Evolutionary conservation across 2,329 filamentous ascomycete genomes (phyloP).

Genomic region (Nannizziopsis barbatae): DNA sequence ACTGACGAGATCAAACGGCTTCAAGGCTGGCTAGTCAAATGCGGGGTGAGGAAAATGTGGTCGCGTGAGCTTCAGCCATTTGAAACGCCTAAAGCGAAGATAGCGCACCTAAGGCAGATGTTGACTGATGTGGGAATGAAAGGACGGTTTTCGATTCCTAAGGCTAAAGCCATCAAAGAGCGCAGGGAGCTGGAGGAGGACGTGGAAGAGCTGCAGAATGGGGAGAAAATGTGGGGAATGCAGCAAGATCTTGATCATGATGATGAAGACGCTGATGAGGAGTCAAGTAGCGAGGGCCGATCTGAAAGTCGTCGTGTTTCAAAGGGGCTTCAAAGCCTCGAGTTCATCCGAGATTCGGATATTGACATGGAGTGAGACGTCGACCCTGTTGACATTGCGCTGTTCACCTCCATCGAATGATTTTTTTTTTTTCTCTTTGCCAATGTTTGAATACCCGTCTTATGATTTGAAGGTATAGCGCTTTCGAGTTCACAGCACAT

Average conservation of each 20-base stretch:
- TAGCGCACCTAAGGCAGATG: conserved; percentile 67
- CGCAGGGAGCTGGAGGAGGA: conserved; percentile 72
- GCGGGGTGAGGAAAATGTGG: conserved; percentile 89
- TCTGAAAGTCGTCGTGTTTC: conserved; percentile 28
- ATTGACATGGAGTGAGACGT: conserved; percentile 44
- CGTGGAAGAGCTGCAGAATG: conserved; percentile 71
- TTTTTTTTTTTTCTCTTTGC: background rate
- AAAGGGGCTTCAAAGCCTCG: conserved; percentile 36
- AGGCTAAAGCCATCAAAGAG: conserved; percentile 79
- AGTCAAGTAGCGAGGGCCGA: conserved; percentile 22
- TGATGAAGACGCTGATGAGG: conserved; percentile 32
- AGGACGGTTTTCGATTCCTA: conserved; percentile 74
- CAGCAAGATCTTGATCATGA: conserved; percentile 24
- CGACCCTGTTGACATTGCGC: background rate
- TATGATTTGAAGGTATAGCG: background rate
- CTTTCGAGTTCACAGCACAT: background rate
- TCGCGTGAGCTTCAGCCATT: conserved; percentile 67
- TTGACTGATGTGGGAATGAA: conserved; percentile 76
- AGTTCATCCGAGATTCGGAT: conserved; percentile 58
- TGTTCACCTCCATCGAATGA: background rate
- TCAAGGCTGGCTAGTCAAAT: conserved; percentile 77
- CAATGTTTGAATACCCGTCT: background rate
- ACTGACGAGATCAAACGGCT: conserved; percentile 79
- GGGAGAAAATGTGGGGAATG: conserved; percentile 65
- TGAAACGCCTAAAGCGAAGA: conserved; percentile 64